Percentiles rank a stretch among this genome's conserved stretches.
phyloP scores from a whole-genome alignment of 331 rosid genomes.

The Rosa hybrid region DNA sequence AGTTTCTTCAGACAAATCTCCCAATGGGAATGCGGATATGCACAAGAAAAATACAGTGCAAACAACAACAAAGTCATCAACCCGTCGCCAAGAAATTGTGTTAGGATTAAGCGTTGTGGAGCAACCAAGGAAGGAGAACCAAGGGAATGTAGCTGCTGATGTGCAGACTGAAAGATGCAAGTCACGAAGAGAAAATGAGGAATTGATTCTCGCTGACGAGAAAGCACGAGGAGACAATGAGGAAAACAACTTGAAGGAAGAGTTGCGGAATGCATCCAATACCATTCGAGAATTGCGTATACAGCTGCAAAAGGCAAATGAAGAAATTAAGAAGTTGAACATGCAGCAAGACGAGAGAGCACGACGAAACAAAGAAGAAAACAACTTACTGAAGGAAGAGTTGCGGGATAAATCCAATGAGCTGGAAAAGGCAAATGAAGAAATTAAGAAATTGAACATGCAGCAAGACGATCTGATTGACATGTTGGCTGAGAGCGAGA shows the following conservation, averaged over 20 bases:
- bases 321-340: background rate
- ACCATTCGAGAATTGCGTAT: conserved; percentile 53
- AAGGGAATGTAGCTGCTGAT: conserved; percentile 33
- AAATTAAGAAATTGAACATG: background rate
- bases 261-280: conserved; percentile 64
- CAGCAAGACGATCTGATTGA: background rate
- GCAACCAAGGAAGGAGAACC: conserved; percentile 64
- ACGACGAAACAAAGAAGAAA: conserved; percentile 61
- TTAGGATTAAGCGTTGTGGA: conserved; percentile 21
- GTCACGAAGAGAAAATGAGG: conserved; percentile 48
- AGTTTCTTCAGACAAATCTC: conserved; percentile 31
- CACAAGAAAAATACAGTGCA: conserved; percentile 14
- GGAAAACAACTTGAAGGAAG: conserved; percentile 63
- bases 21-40: conserved; percentile 26
- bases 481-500: background rate
- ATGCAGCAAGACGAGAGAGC: conserved; percentile 4
- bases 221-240: conserved; percentile 17
- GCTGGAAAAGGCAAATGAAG: conserved; percentile 19
- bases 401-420: conserved; percentile 61
- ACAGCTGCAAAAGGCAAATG: conserved; percentile 20
- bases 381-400: conserved; percentile 56
- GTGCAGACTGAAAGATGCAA: conserved; percentile 50
- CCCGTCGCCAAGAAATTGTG: conserved; percentile 20
- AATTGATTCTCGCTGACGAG: too few species aligned
- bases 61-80: background rate